Evolutionary conservation across 2,329 filamentous ascomycete genomes (phyloP).

Genomic region (Venturia asperata): DNA sequence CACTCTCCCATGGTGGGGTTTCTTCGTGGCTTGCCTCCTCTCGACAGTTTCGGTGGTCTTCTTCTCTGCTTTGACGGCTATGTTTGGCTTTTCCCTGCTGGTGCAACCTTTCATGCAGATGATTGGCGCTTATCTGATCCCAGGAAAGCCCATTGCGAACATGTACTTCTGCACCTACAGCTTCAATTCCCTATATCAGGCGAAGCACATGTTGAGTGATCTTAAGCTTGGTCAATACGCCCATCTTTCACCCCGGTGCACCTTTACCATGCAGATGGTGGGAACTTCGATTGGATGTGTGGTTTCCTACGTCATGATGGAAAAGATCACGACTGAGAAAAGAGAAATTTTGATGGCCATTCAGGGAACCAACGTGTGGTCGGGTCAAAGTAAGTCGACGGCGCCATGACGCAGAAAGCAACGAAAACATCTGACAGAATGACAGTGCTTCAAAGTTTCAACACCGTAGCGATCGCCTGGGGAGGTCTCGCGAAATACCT

Average conservation of each 20-base stretch:
- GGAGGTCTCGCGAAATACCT: constrained; percentile 22
- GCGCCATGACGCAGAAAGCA: neutral
- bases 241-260: constrained; percentile 36
- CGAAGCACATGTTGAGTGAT: constrained; percentile 23
- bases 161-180: constrained; percentile 39
- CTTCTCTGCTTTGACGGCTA: constrained; percentile 25
- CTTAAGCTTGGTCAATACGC: constrained; percentile 37
- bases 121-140: constrained; percentile 22
- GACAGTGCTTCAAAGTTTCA: constrained; percentile 36
- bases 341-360: constrained; percentile 36
- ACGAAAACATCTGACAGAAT: neutral
- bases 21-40: constrained; percentile 25
- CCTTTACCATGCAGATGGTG: constrained; percentile 39
- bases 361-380: constrained; percentile 40
- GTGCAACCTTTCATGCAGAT: constrained; percentile 24
- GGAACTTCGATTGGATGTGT: constrained; percentile 34
- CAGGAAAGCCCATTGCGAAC: constrained; percentile 36
- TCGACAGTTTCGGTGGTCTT: constrained; percentile 24
- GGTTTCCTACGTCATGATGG: constrained; percentile 41
- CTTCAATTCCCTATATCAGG: constrained; percentile 31
- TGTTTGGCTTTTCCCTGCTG: constrained; percentile 24
- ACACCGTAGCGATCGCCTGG: constrained; percentile 29
- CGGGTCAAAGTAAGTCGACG: constrained; percentile 29
- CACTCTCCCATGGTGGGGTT: constrained; percentile 31
- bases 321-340: constrained; percentile 37